Evolutionary conservation across 257 asterid genomes (phyloP).

Genomic region (Petunia secreta): DNA sequence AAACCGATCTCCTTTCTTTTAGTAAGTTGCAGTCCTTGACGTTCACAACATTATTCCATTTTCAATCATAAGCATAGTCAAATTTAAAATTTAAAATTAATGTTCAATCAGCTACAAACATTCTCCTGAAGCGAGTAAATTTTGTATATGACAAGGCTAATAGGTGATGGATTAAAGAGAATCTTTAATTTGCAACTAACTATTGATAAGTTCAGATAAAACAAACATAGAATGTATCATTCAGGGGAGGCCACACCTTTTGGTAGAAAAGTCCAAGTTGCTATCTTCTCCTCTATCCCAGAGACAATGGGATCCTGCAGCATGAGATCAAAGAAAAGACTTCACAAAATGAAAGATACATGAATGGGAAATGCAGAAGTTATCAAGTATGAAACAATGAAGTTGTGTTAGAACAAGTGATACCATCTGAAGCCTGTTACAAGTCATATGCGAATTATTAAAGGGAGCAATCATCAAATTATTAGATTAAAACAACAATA

Average conservation of each 20-base stretch:
- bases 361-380: neutral
- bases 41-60: neutral
- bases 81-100: neutral
- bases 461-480: neutral
- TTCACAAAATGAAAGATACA: neutral
- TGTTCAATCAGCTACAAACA: neutral
- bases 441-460: neutral
- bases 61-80: neutral
- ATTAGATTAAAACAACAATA: slow-evolving; percentile 19
- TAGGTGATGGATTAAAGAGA: neutral
- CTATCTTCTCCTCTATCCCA: slow-evolving; percentile 96
- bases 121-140: neutral
- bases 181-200: neutral
- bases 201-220: neutral
- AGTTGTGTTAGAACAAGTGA: neutral
- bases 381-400: neutral
- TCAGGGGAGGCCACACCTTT: slow-evolving; percentile 53
- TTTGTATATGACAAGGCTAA: neutral
- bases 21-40: slow-evolving; percentile 1
- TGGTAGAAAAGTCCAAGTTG: slow-evolving; percentile 94
- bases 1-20: neutral
- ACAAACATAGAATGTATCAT: neutral
- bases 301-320: slow-evolving; percentile 89
- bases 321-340: slow-evolving; percentile 22
- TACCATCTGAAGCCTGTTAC: neutral